These are phyloP conservation scores for Boletus rubroflammeus DNA, from an alignment of 768 basidiomycete genomes.

Conservation along the genomic window DNA sequence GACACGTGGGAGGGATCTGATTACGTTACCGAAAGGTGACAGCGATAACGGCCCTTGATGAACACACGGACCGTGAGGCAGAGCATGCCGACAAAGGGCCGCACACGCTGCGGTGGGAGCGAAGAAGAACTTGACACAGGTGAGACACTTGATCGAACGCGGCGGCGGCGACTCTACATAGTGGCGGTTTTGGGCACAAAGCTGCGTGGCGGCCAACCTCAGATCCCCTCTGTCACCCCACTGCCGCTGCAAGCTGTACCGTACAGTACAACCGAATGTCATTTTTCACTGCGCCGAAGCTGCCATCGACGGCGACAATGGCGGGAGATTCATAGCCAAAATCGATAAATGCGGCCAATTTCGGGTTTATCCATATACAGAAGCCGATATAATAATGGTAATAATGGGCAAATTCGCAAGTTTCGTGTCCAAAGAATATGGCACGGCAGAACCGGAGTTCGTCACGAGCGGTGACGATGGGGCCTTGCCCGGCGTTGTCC, in stretches of 20 bases:
- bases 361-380: background rate
- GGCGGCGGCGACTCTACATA: constrained; percentile 9
- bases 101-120: constrained; percentile 16
- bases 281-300: background rate
- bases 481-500: constrained; percentile 42
- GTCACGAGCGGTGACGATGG: constrained; percentile 42
- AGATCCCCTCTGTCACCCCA: background rate
- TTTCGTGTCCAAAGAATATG: constrained; percentile 32
- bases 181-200: constrained; percentile 16
- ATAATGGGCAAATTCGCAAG: constrained; percentile 12
- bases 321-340: constrained; percentile 10
- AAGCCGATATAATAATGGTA: background rate
- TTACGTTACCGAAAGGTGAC: constrained; percentile 23
- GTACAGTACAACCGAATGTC: background rate
- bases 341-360: background rate
- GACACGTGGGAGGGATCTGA: background rate
- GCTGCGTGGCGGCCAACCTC: constrained; percentile 7
- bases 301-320: background rate
- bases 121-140: constrained; percentile 7
- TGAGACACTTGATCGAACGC: constrained; percentile 6
- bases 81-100: constrained; percentile 6
- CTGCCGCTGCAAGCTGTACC: background rate
- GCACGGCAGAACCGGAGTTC: constrained; percentile 37
- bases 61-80: constrained; percentile 2
- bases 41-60: constrained; percentile 13